Evolutionary conservation across 768 basidiomycete genomes (phyloP).

Genomic region (Rhizopogon vinicolor): DNA sequence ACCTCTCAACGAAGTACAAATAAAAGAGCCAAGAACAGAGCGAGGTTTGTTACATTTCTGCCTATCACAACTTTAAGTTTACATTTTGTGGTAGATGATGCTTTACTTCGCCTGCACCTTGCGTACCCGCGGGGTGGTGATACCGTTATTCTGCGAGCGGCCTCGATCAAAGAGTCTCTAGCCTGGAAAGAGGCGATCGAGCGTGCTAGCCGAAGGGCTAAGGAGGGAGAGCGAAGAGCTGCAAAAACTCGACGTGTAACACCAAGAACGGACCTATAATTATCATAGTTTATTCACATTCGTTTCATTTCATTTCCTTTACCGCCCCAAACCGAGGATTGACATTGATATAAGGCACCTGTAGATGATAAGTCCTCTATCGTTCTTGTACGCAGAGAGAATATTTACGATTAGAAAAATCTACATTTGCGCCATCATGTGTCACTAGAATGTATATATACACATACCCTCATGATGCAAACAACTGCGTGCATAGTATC

Average conservation of each 20-base stretch:
- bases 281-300: background rate
- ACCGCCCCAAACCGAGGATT: too few species aligned
- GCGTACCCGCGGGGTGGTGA: constrained; percentile 76
- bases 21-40: constrained; percentile 45
- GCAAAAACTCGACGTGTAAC: background rate
- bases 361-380: too few species aligned
- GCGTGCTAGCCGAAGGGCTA: constrained; percentile 9
- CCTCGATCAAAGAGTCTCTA: constrained; percentile 55
- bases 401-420: too few species aligned
- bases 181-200: constrained; percentile 42
- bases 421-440: too few species aligned
- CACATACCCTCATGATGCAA: too few species aligned
- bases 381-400: too few species aligned
- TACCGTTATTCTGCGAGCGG: constrained; percentile 53
- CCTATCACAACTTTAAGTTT: background rate
- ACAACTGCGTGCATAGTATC: too few species aligned
- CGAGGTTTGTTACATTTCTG: constrained; percentile 37
- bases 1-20: constrained; percentile 60
- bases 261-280: background rate
- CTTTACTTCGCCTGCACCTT: constrained; percentile 60
- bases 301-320: too few species aligned
- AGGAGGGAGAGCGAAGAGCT: constrained; percentile 5
- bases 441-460: too few species aligned
- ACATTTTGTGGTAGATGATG: constrained; percentile 45
- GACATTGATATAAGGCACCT: too few species aligned